Evolutionary conservation across 2,329 filamentous ascomycete species (phyloP).

Genomic region (Helotiales sp.): DNA sequence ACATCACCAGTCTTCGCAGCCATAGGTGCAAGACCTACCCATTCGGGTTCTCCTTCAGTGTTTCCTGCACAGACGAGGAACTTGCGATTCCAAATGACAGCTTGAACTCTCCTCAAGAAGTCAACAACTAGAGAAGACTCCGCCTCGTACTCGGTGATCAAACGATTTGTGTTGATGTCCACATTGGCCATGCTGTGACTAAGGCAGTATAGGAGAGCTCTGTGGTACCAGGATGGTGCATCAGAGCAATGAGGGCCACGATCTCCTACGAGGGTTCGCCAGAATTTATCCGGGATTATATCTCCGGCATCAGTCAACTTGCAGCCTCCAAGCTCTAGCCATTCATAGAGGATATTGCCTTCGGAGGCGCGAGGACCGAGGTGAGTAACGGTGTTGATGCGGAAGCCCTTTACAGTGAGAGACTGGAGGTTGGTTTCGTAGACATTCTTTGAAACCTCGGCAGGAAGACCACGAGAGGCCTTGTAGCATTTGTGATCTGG

Average conservation of each 20-base stretch:
- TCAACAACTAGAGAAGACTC: slow-evolving; percentile 7
- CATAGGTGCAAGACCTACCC: slow-evolving; percentile 8
- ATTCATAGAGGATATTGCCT: slow-evolving; percentile 18
- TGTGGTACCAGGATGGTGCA: slow-evolving; percentile 11
- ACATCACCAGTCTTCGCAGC: slow-evolving; percentile 7
- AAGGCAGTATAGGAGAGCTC: slow-evolving; percentile 11
- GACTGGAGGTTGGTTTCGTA: background rate
- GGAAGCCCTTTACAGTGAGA: slow-evolving; percentile 6
- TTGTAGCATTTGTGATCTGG: slow-evolving; percentile 11
- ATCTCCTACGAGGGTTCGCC: slow-evolving; percentile 20
- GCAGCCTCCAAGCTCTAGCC: slow-evolving; percentile 11
- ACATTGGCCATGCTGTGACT: slow-evolving; percentile 1
- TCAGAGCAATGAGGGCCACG: slow-evolving; percentile 8
- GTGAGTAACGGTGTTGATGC: slow-evolving; percentile 8
- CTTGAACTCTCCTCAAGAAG: slow-evolving; percentile 17
- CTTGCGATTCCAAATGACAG: slow-evolving; percentile 23
- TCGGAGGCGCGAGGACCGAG: slow-evolving; percentile 12
- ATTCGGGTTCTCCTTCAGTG: background rate
- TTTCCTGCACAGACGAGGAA: background rate
- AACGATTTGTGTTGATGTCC: slow-evolving; percentile 12
- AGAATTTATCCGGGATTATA: slow-evolving; percentile 13
- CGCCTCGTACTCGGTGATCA: slow-evolving; percentile 4
- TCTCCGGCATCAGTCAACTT: background rate
- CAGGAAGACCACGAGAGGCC: slow-evolving; percentile 3
- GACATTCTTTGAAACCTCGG: background rate